Base-by-base conservation (phyloP, 495 filamentous ascomycete species). In the Hypomontagnella submonticulosa region DNA sequence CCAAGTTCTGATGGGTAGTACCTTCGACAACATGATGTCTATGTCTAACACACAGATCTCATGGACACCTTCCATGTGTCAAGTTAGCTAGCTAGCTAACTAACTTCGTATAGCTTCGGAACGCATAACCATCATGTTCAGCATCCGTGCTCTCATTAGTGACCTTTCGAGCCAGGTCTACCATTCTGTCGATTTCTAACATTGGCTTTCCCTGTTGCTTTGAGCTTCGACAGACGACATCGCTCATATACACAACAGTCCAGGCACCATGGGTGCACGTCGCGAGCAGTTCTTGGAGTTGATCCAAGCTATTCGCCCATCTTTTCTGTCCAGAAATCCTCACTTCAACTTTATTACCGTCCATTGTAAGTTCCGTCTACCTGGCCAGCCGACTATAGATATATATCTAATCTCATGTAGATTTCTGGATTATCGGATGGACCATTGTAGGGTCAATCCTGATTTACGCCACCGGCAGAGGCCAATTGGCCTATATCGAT, bases 301-400 rank as follows among this genome's bases (percentile, higher is more conserved):
- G 71, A 20, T 83, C 52, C 79, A 77, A 72, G 64, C 75, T 23
- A 66, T 82, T 47, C 77, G 82, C 48, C 85, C 86, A 7, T 72
- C 75, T 30, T 82, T 84, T 55, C 65, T 83, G 9, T 79, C 81
- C 9, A 79, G 76, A 67, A 80, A 85, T 52, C 80, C 88, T 7
- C 86, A 86, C 55, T 85, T 96, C 71, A 94, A 91, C 73, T 97
- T 96, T 72, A 93, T 97, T 40, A 85, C 90, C 4, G 77, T 89
- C 9, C 93, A 97, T 71, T 97, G 89, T 90, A 74, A 68, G 87
- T 79, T 34, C 12, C n/a, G 18, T 18, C 27, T 10, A 3, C 13
- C 43, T 4, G 19, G 8, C 54, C 18, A 18, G 10, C 34, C 32
- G 7, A 12, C 12, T 34, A 10, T 32, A 2, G 12, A 11, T 16